Percentiles rank a stretch among this genome's conserved stretches.
Conservation (phyloP, 306 rosid species). For the Lathyrus sativus region DNA sequence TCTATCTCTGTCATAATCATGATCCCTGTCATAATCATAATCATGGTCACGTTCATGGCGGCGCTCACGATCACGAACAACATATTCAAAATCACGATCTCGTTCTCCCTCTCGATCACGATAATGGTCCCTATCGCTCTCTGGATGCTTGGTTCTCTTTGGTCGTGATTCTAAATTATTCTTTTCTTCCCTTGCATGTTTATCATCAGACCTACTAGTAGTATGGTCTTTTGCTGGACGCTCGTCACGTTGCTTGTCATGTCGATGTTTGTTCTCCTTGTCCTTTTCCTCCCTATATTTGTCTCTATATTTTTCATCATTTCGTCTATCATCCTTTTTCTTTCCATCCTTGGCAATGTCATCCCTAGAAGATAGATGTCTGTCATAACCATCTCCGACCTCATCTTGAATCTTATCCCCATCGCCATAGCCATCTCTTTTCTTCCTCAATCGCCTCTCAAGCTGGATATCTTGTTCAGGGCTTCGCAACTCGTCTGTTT, state of each 20-base stretch:
- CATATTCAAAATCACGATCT: slow-evolving; percentile 46
- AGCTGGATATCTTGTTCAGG: slow-evolving; percentile 71
- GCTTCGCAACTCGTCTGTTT: slow-evolving; percentile 60
- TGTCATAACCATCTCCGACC: slow-evolving; percentile 56
- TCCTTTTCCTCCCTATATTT: slow-evolving; percentile 72
- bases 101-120: slow-evolving; percentile 44
- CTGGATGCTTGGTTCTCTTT: slow-evolving; percentile 74
- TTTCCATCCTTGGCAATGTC: slow-evolving; percentile 67
- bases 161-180: slow-evolving; percentile 62
- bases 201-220: slow-evolving; percentile 73
- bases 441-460: slow-evolving; percentile 70
- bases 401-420: slow-evolving; percentile 68
- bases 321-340: slow-evolving; percentile 83
- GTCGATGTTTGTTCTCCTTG: slow-evolving; percentile 72
- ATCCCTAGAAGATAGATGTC: slow-evolving; percentile 64
- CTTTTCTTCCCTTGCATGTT: slow-evolving; percentile 72
- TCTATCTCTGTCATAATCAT: slow-evolving; percentile 53
- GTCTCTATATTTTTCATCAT: slow-evolving; percentile 79
- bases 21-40: slow-evolving; percentile 60
- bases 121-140: slow-evolving; percentile 55
- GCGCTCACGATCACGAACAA: slow-evolving; percentile 51
- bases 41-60: slow-evolving; percentile 49
- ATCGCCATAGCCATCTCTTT: slow-evolving; percentile 66
- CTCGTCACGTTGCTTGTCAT: slow-evolving; percentile 76
- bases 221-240: slow-evolving; percentile 64